A percentile compares a stretch with the other conserved stretches of the same genome.
Conservation (phyloP, 352 stramenopile species). For the Globisporangium carolinianum region DNA sequence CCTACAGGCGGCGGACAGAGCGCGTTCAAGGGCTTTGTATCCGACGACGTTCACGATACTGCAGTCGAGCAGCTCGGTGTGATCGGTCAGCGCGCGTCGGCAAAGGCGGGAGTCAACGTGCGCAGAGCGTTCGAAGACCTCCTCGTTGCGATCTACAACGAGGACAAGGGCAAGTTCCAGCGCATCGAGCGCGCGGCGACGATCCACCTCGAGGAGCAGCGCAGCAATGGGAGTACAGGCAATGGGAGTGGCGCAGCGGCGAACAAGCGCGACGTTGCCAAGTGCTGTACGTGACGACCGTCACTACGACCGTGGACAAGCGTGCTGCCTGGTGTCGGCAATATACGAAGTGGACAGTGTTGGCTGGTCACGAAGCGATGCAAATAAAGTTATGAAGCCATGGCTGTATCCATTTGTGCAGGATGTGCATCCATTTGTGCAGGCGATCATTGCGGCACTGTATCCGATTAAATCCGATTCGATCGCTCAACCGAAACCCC, state of each 20-base stretch:
- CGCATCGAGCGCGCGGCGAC: constrained; percentile 26
- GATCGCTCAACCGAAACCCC: too few species aligned
- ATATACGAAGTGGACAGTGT: too few species aligned
- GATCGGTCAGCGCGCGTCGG: constrained; percentile 51
- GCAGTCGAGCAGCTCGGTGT: constrained; percentile 32
- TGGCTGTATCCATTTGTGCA: too few species aligned
- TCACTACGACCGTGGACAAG: too few species aligned
- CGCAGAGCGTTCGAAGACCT: constrained; percentile 63
- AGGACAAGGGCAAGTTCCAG: constrained; percentile 39
- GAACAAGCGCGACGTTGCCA: constrained; percentile 7
- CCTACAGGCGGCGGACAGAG: neutral
- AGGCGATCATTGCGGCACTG: too few species aligned
- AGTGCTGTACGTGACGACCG: constrained; percentile 7
- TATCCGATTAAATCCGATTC: too few species aligned
- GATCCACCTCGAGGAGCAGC: constrained; percentile 29
- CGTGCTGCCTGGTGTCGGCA: too few species aligned
- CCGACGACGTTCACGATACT: constrained; percentile 29
- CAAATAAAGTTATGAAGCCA: too few species aligned
- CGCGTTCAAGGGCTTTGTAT: constrained; percentile 18
- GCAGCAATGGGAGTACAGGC: neutral
- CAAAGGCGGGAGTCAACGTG: constrained; percentile 64
- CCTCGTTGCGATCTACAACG: constrained; percentile 62
- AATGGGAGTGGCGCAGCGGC: neutral
- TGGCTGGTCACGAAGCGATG: too few species aligned
- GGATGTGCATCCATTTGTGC: too few species aligned